A percentile compares a stretch with the other conserved stretches of the same genome.
These are phyloP conservation scores for Phaeodactylum tricornutum DNA, from an alignment of 108 stramenopile species.

Conservation along the genomic window DNA sequence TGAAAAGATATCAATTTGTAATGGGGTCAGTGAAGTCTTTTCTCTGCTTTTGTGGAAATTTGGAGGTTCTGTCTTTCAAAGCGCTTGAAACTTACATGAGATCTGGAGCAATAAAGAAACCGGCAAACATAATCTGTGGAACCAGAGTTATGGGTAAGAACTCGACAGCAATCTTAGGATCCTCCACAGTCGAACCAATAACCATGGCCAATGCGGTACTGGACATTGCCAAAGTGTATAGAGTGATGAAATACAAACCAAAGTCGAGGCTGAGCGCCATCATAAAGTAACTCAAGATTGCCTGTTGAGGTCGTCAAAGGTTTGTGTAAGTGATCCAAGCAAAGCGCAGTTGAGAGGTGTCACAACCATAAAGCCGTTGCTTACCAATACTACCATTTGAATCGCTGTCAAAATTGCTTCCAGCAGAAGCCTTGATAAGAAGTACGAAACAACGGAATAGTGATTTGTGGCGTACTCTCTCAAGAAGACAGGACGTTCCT, in stretches of 20 bases:
- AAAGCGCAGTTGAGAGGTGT: conserved; percentile 14
- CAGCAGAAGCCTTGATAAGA: conserved; percentile 42
- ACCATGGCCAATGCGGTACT: conserved; percentile 32
- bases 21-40: too few relatives aligned
- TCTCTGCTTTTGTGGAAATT: too few relatives aligned
- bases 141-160: conserved; percentile 66
- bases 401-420: conserved; percentile 46
- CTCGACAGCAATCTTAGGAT: too few relatives aligned
- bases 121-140: conserved; percentile 84
- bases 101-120: too few relatives aligned
- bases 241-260: conserved; percentile 15
- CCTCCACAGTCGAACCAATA: conserved; percentile 11
- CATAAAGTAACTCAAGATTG: conserved; percentile 22
- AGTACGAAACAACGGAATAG: conserved; percentile 61
- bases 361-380: conserved; percentile 23
- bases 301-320: background rate
- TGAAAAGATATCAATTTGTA: too few relatives aligned
- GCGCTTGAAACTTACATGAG: too few relatives aligned
- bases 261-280: conserved; percentile 17
- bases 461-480: conserved; percentile 81
- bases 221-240: conserved; percentile 28
- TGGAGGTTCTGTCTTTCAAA: too few relatives aligned
- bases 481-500: conserved; percentile 80
- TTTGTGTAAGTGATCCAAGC: too few relatives aligned
- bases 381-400: conserved; percentile 35